Base-by-base conservation (phyloP, 164 flowering plant genomes). In the Piper longum region DNA sequence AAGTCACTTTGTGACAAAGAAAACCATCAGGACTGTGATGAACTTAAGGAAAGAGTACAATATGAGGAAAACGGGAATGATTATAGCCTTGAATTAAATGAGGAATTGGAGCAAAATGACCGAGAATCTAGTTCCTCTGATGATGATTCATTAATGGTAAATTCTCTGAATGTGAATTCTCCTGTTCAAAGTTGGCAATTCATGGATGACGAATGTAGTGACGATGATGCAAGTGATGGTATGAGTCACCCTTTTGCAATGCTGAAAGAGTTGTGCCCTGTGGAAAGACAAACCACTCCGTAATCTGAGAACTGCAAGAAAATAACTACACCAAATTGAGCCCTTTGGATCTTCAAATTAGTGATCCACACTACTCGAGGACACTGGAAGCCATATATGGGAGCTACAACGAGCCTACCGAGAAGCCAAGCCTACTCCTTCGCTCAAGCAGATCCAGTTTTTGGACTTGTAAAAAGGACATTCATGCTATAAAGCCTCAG, bases 181-280 rank as follows among this genome's bases (percentile, higher is more conserved):
- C 89, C 76, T 67, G 85, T 81, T 48, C 88, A 84, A 55, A 82
- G 85, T 70, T 79, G 88, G 85, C 86, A 79, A 48, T 74, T 81
- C 59, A 58, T 84, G 75, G 91, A 84, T 54, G 90, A 87, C 44
- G 88, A 83, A n/a, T 70, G 74, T 55, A 80, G 88, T 70, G 76
- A 75, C 45, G 62, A 73, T 58, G 79, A 77, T 64, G 82, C 85
- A 7, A 83, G 85, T 73, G 87, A 89, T 65, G 79, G 85, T 57
- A 77, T 83, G 62, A 88, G 95, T 45, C 87, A 84, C 45, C 79
- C 80, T 19, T 55, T 79, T 54, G 75, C 54, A 77, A 74, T 68
- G 81, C 72, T 48, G 77, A 77, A 63, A 74, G 70, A n/a, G n/a
- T n/a, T 0, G 4, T 59, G n/a, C 63, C 74, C 60, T 57, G 61